These are phyloP conservation scores for Stephanocyclus meneghinianus DNA, from an alignment of 352 stramenopile genomes.

Conservation along the genomic window DNA sequence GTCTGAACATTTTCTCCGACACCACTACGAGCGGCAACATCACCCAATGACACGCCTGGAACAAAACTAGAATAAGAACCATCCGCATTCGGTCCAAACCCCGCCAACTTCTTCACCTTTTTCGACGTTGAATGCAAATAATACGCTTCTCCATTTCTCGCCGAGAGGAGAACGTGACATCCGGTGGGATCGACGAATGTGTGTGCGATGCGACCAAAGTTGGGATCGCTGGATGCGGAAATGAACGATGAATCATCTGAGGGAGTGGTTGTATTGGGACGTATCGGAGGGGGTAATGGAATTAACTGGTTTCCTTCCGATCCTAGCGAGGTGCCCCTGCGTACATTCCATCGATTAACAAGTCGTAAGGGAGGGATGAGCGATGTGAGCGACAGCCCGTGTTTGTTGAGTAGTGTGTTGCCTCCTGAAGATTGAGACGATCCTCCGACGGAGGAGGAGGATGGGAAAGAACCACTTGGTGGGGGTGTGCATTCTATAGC, in stretches of 20 bases:
- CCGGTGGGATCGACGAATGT: conserved; percentile 80
- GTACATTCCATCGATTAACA: conserved; percentile 80
- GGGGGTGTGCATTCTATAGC: conserved; percentile 65
- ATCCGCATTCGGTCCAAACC: conserved; percentile 71
- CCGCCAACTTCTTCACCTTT: conserved; percentile 60
- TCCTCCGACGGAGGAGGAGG: conserved; percentile 3
- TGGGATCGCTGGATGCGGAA: conserved; percentile 17
- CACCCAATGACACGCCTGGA: conserved; percentile 29
- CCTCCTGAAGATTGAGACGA: neutral
- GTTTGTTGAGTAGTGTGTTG: conserved; percentile 16
- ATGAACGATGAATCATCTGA: conserved; percentile 2
- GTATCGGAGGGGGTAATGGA: conserved; percentile 63
- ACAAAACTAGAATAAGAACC: conserved; percentile 45
- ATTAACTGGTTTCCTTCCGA: conserved; percentile 64
- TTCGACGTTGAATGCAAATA: conserved; percentile 74
- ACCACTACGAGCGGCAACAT: conserved; percentile 16
- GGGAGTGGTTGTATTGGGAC: conserved; percentile 4
- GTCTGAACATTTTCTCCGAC: conserved; percentile 39
- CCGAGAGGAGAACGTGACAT: conserved; percentile 72
- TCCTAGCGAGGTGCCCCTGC: conserved; percentile 51
- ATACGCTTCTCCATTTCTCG: conserved; percentile 75
- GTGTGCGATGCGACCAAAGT: conserved; percentile 64
- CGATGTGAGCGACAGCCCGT: conserved; percentile 16
- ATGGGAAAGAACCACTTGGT: conserved; percentile 10
- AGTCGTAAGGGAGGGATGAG: conserved; percentile 58